Percentiles rank a stretch among this genome's conserved stretches.
phyloP scores from a whole-genome alignment of 2,329 filamentous ascomycete genomes.

The Colletotrichum agaves region DNA sequence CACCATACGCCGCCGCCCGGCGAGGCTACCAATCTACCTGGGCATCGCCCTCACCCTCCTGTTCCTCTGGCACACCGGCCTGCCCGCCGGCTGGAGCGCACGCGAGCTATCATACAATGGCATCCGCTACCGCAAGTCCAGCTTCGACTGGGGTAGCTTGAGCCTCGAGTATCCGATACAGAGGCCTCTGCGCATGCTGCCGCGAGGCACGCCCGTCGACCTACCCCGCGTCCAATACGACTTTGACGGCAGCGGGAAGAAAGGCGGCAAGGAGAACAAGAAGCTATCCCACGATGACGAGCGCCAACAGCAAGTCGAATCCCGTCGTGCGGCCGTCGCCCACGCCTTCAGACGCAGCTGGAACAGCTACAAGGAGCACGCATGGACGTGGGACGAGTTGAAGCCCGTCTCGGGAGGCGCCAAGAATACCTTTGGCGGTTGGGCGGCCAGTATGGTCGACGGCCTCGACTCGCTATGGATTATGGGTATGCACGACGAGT shows the following conservation, averaged over 20 bases:
- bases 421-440: constrained; percentile 62
- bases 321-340: constrained; percentile 51
- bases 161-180: constrained; percentile 47
- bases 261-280: constrained; percentile 34
- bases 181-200: constrained; percentile 46
- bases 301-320: constrained; percentile 41
- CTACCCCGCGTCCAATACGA: constrained; percentile 43
- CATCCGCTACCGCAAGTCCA: constrained; percentile 39
- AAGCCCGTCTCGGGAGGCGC: constrained; percentile 59
- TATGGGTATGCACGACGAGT: constrained; percentile 67
- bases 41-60: constrained; percentile 25
- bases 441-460: constrained; percentile 70
- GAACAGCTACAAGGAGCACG: constrained; percentile 63
- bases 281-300: constrained; percentile 49
- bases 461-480: constrained; percentile 69
- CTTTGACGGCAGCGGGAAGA: constrained; percentile 43
- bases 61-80: constrained; percentile 30
- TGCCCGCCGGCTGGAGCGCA: constrained; percentile 22
- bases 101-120: constrained; percentile 20
- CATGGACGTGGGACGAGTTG: constrained; percentile 68
- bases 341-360: constrained; percentile 57
- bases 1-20: constrained; percentile 36
- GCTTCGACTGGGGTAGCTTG: constrained; percentile 52
- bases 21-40: constrained; percentile 35
- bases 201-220: constrained; percentile 46